phyloP scores from a whole-genome alignment of 2,329 filamentous ascomycete genomes.

The Arthroderma uncinatum region DNA sequence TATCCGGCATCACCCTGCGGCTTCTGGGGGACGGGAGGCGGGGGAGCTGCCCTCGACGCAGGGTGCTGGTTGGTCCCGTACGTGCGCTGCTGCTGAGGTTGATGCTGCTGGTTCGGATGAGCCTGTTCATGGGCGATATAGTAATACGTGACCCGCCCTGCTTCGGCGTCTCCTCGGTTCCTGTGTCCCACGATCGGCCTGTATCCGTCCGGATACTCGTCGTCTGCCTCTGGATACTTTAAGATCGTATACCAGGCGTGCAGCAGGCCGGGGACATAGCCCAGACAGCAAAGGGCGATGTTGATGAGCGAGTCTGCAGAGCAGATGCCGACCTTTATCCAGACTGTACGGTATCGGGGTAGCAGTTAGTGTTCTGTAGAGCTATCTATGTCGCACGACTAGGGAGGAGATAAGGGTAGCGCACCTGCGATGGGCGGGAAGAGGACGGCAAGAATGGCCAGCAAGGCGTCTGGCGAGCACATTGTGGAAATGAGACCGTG shows the following conservation, averaged over 20 bases:
- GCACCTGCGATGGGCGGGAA: slow-evolving; percentile 49
- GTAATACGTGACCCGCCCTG: slow-evolving; percentile 58
- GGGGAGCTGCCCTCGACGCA: slow-evolving; percentile 21
- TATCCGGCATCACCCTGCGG: not conserved
- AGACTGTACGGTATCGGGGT: slow-evolving; percentile 50
- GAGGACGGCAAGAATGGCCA: slow-evolving; percentile 49
- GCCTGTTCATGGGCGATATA: slow-evolving; percentile 49
- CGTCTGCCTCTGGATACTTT: slow-evolving; percentile 65
- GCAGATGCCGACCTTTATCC: slow-evolving; percentile 93
- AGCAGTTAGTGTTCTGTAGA: not conserved
- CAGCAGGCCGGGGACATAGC: slow-evolving; percentile 73
- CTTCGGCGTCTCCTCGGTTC: slow-evolving; percentile 26
- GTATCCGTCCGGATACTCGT: slow-evolving; percentile 49
- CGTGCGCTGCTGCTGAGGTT: slow-evolving; percentile 23
- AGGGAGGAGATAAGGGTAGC: slow-evolving; percentile 17
- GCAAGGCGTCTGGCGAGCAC: slow-evolving; percentile 51
- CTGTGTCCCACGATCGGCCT: slow-evolving; percentile 49
- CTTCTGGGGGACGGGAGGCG: slow-evolving; percentile 16
- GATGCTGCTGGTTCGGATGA: slow-evolving; percentile 19
- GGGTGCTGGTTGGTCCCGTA: slow-evolving; percentile 31
- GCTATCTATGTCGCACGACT: not conserved
- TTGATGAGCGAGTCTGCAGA: slow-evolving; percentile 89
- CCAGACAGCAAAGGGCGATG: slow-evolving; percentile 72
- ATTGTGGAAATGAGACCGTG: slow-evolving; percentile 24
- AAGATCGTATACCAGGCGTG: slow-evolving; percentile 98